Evolutionary conservation across 257 asterid genomes (phyloP).

Genomic region (Lavandula angustifolia): DNA sequence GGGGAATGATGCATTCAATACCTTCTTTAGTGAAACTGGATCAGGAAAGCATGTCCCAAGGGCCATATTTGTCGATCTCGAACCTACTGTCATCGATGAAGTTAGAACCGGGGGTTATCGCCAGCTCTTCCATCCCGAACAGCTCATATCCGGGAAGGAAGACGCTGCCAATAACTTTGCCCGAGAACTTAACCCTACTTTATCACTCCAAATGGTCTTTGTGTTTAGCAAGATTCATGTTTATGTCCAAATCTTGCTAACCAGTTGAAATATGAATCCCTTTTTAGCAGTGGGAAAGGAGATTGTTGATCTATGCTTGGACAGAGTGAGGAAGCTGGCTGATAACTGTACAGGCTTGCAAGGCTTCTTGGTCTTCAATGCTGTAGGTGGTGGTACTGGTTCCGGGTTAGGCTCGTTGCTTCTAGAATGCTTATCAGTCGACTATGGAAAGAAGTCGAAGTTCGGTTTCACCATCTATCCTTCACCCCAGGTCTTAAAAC

Average conservation of each 20-base stretch:
- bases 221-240: neutral
- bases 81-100: constrained; percentile 89
- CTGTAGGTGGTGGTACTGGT: constrained; percentile 91
- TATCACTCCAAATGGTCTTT: neutral
- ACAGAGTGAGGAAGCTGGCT: constrained; percentile 85
- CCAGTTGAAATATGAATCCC: neutral
- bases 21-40: constrained; percentile 93
- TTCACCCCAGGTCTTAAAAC: constrained; percentile 70
- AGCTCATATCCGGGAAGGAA: constrained; percentile 93
- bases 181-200: constrained; percentile 37
- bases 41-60: constrained; percentile 90
- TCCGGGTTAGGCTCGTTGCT: constrained; percentile 84
- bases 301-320: constrained; percentile 82
- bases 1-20: constrained; percentile 85
- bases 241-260: neutral
- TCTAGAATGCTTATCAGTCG: constrained; percentile 75
- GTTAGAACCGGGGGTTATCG: constrained; percentile 79
- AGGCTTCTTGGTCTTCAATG: constrained; percentile 84
- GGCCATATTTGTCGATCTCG: constrained; percentile 88
- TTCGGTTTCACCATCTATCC: constrained; percentile 85
- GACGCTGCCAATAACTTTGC: constrained; percentile 96
- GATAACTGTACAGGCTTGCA: constrained; percentile 95
- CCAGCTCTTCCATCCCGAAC: constrained; percentile 95
- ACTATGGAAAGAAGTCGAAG: constrained; percentile 80
- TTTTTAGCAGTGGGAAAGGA: constrained; percentile 76